Base-by-base conservation (phyloP, 1,139 yeast species). In the Komagataea norvegica region DNA sequence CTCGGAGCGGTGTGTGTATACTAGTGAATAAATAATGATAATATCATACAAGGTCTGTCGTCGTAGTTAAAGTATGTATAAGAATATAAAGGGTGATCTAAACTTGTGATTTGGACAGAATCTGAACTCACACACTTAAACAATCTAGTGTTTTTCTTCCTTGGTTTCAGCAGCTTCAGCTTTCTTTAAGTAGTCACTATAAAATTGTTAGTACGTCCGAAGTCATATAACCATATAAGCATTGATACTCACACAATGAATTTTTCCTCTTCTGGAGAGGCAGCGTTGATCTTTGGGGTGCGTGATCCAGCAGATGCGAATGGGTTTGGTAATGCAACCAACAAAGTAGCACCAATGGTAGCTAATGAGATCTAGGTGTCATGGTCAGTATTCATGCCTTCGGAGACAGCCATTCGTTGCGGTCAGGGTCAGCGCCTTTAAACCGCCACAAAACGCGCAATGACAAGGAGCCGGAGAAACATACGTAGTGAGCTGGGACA, bases 201-300 rank as follows among this genome's bases (percentile, higher is more conserved):
- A 4, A 46, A 32, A 3, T 8, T 24, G 38, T 44, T 39, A 38
- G 38, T 32, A 37, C 24, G n/a, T n/a, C n/a, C n/a, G n/a, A 22
- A 9, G 7, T 2, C n/a, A 11, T 10, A 10, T 15, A 16, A 26
- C 10, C 25, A n/a, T 23, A 10, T 3, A 9, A 25, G 23, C 13
- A 26, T 11, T 19, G 13, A 3, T 14, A 38, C 42, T 29, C 25
- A 38, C 42, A 40, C 40, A 19, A 80, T 73, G 68, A 82, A 89
- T 64, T 81, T 80, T 64, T 85, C 95, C 69, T 89, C 97, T 55
- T 87, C 96, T 52, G 88, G 77, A 42, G 88, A 75, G 42, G 78
- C 64, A 47, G 96, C 95, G 51, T 77, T 74, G 62, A 87, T 74
- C 41, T 81, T 69, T 45, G 91, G 87, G 53, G 70, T 70, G 45